These are phyloP conservation scores for Marasmius oreades DNA, from an alignment of 1,284 basidiomycete genomes.

Conservation along the genomic window DNA sequence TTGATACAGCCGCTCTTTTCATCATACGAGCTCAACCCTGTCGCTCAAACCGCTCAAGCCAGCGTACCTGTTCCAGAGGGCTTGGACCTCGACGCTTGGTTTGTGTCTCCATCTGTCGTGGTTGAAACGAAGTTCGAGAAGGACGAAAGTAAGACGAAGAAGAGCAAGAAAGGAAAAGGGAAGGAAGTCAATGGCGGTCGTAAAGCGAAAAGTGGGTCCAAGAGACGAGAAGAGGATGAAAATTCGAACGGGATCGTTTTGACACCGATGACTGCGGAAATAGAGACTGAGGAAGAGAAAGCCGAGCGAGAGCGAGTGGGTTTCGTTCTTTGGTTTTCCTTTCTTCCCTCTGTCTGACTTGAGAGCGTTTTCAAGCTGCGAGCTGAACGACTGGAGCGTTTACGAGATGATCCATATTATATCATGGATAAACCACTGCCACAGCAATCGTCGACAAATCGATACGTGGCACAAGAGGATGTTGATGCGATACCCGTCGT, in stretches of 20 bases:
- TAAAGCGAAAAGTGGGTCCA: conserved; percentile 52
- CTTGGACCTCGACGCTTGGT: conserved; percentile 82
- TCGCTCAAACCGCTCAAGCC: conserved; percentile 77
- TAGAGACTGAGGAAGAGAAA: conserved; percentile 55
- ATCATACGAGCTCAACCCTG: conserved; percentile 81
- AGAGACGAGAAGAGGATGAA: conserved; percentile 35
- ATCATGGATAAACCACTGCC: conserved; percentile 55
- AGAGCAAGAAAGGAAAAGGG: conserved; percentile 46
- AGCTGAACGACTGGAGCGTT: conserved; percentile 68
- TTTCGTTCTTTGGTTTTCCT: conserved; percentile 11
- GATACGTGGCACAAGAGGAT: conserved; percentile 43
- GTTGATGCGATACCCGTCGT: conserved; percentile 86
- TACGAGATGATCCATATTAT: conserved; percentile 86
- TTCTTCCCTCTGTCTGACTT: background rate
- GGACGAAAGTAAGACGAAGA: conserved; percentile 38
- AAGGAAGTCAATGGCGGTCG: conserved; percentile 25
- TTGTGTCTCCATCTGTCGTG: conserved; percentile 65
- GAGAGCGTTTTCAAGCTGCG: conserved; percentile 48
- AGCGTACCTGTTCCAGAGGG: conserved; percentile 81
- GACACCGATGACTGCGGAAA: conserved; percentile 31
- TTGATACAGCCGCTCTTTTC: conserved; percentile 83
- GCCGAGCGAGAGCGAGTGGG: conserved; percentile 58
- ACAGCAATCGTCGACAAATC: conserved; percentile 31
- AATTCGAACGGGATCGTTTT: conserved; percentile 28
- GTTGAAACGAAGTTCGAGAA: conserved; percentile 27